phyloP scores from a whole-genome alignment of 306 rosid species.

The Vicia sativa region DNA sequence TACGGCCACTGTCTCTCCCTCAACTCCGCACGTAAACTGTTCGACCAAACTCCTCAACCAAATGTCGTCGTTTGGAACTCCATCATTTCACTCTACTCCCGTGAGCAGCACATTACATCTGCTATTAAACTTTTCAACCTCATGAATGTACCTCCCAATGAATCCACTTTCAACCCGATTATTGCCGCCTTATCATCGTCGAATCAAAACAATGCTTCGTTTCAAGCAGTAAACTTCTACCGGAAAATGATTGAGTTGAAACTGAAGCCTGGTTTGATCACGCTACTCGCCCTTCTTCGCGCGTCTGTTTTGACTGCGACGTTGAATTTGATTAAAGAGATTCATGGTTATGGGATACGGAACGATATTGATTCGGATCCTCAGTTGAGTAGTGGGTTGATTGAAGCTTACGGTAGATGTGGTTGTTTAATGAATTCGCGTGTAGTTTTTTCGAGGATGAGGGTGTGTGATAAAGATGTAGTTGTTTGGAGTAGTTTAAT shows the following conservation, averaged over 20 bases:
- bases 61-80: slow-evolving; percentile 73
- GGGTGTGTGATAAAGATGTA: slow-evolving; percentile 53
- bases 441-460: slow-evolving; percentile 47
- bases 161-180: slow-evolving; percentile 61
- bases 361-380: slow-evolving; percentile 48
- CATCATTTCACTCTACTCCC: slow-evolving; percentile 58
- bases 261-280: slow-evolving; percentile 55
- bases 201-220: slow-evolving; percentile 41
- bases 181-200: slow-evolving; percentile 50
- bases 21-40: slow-evolving; percentile 54
- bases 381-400: slow-evolving; percentile 65
- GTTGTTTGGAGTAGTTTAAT: slow-evolving; percentile 81
- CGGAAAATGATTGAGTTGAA: slow-evolving; percentile 46
- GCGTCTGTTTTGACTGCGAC: slow-evolving; percentile 58
- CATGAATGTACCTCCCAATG: slow-evolving; percentile 59
- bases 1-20: slow-evolving; percentile 65
- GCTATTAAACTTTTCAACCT: slow-evolving; percentile 54
- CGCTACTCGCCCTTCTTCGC: slow-evolving; percentile 68
- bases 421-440: slow-evolving; percentile 56
- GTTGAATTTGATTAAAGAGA: slow-evolving; percentile 64
- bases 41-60: slow-evolving; percentile 60
- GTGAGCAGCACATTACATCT: slow-evolving; percentile 26
- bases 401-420: slow-evolving; percentile 77
- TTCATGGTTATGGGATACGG: slow-evolving; percentile 67
- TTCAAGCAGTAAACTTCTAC: slow-evolving; percentile 55